Evolutionary conservation across 768 basidiomycete species (phyloP), one percentile per base, ranked within the genome.

Genomic region (Mycena galopus): DNA sequence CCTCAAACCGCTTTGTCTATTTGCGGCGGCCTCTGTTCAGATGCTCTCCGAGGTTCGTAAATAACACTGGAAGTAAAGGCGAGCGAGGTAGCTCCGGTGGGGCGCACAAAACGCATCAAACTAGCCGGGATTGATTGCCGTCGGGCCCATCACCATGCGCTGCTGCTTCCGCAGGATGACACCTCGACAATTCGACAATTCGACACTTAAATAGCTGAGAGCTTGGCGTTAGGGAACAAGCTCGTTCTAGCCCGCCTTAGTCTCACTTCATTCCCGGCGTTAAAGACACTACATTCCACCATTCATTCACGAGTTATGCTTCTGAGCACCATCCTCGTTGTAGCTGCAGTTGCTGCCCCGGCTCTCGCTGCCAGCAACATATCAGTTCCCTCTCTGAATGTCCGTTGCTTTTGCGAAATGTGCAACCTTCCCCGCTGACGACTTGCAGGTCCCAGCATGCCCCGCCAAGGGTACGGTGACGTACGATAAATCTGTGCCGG

Each of bases 401-500:
- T 72, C 37, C 39, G 65, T 72, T 30, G 17, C 19, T 29, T 11
- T 12, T 25, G 7, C 25, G 2, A 30, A 7, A 29, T 10, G 1
- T 19, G 29, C 47, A 23, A 50, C n/a, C 35, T 55, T 33, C 16
- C 14, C 14, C 19, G 16, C 58, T 50, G 39, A 56, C 37, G 7
- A 8, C 29, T 19, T 11, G 37, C 51, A 73, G 72, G 72, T 73
- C n/a, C 72, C 72, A 23, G 72, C 62, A 56, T 73, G 72, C 50
- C 72, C 72, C 39, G 57, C 33, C 2, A 69, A 73, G 35, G 67
- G 67, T 62, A 53, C 62, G 2, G 47, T 73, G 35, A 50, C 47
- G n/a, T 73, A 73, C 63, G 37, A 69, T 57, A 63, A 64, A 16
- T 73, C 72, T 14, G 72, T 73, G 6, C 72, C 72, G 1, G 72